A percentile compares a stretch with the other conserved stretches of the same genome.
Evolutionary conservation across 2,329 filamentous ascomycete species (phyloP).

Genomic region (Verruconis gallopava): DNA sequence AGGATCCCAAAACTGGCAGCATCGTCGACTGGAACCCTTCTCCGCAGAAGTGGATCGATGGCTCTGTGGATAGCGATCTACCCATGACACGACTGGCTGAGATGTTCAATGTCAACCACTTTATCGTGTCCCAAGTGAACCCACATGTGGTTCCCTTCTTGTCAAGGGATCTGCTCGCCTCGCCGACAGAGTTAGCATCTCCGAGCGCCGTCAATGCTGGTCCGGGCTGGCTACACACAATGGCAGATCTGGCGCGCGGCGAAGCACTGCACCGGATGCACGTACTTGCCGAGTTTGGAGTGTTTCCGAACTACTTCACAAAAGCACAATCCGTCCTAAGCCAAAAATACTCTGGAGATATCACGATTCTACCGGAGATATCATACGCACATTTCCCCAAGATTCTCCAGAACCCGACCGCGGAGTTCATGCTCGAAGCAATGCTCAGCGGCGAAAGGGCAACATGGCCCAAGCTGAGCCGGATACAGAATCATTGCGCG

Average conservation of each 20-base stretch:
- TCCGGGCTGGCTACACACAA: conserved; percentile 46
- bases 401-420: conserved; percentile 71
- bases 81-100: conserved; percentile 82
- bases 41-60: conserved; percentile 80
- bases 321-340: conserved; percentile 72
- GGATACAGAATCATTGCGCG: conserved; percentile 75
- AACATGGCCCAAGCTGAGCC: conserved; percentile 81
- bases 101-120: conserved; percentile 97
- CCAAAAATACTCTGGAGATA: conserved; percentile 88
- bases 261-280: conserved; percentile 73
- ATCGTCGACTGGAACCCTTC: conserved; percentile 75
- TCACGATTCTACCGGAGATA: conserved; percentile 80
- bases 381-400: conserved; percentile 59
- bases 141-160: conserved; percentile 86
- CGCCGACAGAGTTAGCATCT: conserved; percentile 22
- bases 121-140: conserved; percentile 94
- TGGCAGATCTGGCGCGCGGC: conserved; percentile 62
- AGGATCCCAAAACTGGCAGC: conserved; percentile 68
- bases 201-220: conserved; percentile 27
- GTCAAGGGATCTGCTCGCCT: conserved; percentile 49
- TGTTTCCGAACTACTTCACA: conserved; percentile 66
- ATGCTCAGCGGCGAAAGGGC: conserved; percentile 69
- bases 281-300: conserved; percentile 63
- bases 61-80: conserved; percentile 86
- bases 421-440: conserved; percentile 73